A percentile compares a stretch with the other conserved stretches of the same genome.
These are phyloP conservation scores for Pyrenula massariospora DNA, from an alignment of 495 filamentous ascomycete species.

Conservation along the genomic window DNA sequence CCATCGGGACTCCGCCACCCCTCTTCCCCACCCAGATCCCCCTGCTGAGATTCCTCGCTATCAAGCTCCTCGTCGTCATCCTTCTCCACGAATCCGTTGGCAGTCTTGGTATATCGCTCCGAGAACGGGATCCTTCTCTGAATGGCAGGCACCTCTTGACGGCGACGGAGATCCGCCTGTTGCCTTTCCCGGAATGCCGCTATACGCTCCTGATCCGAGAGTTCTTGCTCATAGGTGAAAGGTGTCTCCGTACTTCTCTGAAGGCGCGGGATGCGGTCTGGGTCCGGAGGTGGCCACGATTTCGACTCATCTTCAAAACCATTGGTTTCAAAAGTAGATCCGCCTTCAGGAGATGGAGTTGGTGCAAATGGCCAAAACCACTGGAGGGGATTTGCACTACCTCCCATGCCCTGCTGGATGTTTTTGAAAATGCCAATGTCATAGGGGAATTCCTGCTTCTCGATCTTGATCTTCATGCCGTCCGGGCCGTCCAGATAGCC, in stretches of 20 bases:
- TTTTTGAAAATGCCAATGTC: conserved; percentile 83
- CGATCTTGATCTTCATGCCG: conserved; percentile 41
- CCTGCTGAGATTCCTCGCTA: conserved; percentile 17
- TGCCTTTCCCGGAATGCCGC: conserved; percentile 47
- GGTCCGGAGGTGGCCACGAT: conserved; percentile 84
- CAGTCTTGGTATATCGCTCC: conserved; percentile 21
- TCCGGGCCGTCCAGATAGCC: conserved; percentile 50
- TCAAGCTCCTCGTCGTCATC: conserved; percentile 23
- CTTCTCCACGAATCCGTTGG: conserved; percentile 21
- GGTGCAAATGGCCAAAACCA: conserved; percentile 57
- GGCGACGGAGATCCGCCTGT: conserved; percentile 37
- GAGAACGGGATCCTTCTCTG: conserved; percentile 39
- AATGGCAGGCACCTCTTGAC: conserved; percentile 12
- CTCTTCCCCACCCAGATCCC: conserved; percentile 36
- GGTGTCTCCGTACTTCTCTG: conserved; percentile 10
- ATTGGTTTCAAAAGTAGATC: conserved; percentile 68
- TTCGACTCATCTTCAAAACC: conserved; percentile 60
- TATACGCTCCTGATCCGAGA: conserved; percentile 32
- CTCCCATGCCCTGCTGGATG: conserved; percentile 63
- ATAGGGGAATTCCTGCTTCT: conserved; percentile 75
- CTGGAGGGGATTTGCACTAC: conserved; percentile 35
- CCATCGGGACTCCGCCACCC: conserved; percentile 79
- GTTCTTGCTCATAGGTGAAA: conserved; percentile 19
- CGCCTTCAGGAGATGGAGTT: conserved; percentile 40
- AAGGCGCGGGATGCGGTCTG: conserved; percentile 58